These are phyloP conservation scores for Cyberlindnera bimundalis DNA, from an alignment of 805 yeast genomes.

Conservation along the genomic window DNA sequence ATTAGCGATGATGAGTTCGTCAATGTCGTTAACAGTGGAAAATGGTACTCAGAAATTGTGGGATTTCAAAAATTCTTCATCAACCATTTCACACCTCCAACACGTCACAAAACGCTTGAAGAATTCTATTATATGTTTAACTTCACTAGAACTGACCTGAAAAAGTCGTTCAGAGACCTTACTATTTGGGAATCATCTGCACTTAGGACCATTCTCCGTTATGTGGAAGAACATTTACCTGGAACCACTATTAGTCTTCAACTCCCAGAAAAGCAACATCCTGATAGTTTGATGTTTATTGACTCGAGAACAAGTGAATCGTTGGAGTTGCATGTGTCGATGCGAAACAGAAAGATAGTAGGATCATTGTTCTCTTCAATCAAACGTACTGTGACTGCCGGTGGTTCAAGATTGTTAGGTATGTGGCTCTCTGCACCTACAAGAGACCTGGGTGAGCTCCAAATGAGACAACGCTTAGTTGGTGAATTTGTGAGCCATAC, in stretches of 20 bases:
- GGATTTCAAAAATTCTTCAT: slow-evolving; percentile 56
- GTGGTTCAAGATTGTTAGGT: slow-evolving; percentile 76
- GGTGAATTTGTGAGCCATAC: slow-evolving; percentile 35
- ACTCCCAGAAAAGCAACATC: slow-evolving; percentile 57
- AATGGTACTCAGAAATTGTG: slow-evolving; percentile 54
- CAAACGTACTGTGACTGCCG: slow-evolving; percentile 69
- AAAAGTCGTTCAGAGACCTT: slow-evolving; percentile 31
- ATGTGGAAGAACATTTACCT: slow-evolving; percentile 72
- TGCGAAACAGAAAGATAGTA: slow-evolving; percentile 49
- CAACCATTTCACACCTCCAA: slow-evolving; percentile 46
- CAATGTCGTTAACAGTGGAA: slow-evolving; percentile 40
- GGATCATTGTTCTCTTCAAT: slow-evolving; percentile 75
- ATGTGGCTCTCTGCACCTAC: slow-evolving; percentile 85
- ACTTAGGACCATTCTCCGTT: slow-evolving; percentile 59
- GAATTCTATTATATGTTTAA: slow-evolving; percentile 40
- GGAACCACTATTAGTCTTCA: slow-evolving; percentile 59
- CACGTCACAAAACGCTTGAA: slow-evolving; percentile 36
- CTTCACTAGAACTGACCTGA: slow-evolving; percentile 26
- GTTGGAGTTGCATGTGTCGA: slow-evolving; percentile 62
- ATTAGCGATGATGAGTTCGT: slow-evolving; percentile 45
- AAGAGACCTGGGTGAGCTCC: slow-evolving; percentile 52
- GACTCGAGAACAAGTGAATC: slow-evolving; percentile 79
- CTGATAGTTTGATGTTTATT: slow-evolving; percentile 60
- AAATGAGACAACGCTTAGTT: slow-evolving; percentile 52
- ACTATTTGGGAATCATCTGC: slow-evolving; percentile 53